Base-by-base conservation (phyloP, 1,139 yeast genomes). In the Yamadazyma diospyri region DNA sequence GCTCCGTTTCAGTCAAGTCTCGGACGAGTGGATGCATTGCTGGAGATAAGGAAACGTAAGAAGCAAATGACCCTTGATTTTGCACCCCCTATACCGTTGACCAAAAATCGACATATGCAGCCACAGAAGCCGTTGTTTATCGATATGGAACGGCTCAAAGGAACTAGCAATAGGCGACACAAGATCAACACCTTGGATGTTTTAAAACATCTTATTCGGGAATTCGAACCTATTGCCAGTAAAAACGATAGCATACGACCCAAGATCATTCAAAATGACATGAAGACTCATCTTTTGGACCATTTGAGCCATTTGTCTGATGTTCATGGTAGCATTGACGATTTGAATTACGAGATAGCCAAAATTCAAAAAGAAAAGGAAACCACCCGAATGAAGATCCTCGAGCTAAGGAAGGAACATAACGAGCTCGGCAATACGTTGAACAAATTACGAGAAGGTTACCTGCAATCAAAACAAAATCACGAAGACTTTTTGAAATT, bases 321-420 rank as follows among this genome's bases (percentile, higher is more conserved):
- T 38, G 47, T 55, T n/a, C 65, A 66, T 42, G 56, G 66, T 11
- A 61, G 63, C 16, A 71, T 75, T 27, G 60, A 64, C 29, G 65
- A 66, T 30, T 51, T 74, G 6, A 45, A 63, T 1, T 53, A 51
- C 23, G 65, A 65, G 21, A 59, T 76, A 6, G 38, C 44, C 6
- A 55, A 53, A 20, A 53, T 64, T 2, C 76, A 69, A 40, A 47
- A 48, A 27, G 50, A 55, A 28, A 76, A 76, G 44, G 61, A 64
- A 32, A 61, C 59, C 3, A 41, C 64, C 14, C 49, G 82, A 37
- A 37, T 46, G n/a, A 48, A 57, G 29, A 65, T 76, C 2, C 63
- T 59, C 38, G 59, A 65, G 8, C 42, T 66, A 7, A 53, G 70
- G 31, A 50, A 61, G 26, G 54, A 61, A 9, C 72, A 73, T 35